A percentile compares a stretch with the other conserved stretches of the same genome.
Evolutionary conservation across 2,329 filamentous ascomycete species (phyloP).

Genomic region (Botrytis porri): DNA sequence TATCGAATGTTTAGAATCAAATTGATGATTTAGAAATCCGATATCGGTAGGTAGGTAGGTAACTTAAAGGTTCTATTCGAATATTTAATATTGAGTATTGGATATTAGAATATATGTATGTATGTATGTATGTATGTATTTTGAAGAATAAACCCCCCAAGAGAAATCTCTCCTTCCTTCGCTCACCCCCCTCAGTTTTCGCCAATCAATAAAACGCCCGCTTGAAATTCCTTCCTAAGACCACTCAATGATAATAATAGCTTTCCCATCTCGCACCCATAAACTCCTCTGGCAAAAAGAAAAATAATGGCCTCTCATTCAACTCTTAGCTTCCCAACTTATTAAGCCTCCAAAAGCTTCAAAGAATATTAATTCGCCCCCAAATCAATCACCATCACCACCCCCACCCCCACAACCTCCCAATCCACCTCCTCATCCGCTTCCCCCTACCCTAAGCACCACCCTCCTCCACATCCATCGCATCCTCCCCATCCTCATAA

Average conservation of each 20-base stretch:
- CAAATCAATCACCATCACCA: neutral
- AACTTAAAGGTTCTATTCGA: neutral
- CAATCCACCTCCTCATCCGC: neutral
- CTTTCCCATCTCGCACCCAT: too few species aligned
- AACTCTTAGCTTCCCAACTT: neutral
- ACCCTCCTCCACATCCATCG: neutral
- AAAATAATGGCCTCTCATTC: neutral
- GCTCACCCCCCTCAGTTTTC: neutral
- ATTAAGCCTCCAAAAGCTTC: neutral
- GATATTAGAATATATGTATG: neutral
- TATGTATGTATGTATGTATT: neutral
- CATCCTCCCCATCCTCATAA: conserved; percentile 26
- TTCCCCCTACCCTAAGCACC: neutral
- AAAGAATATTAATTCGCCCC: neutral
- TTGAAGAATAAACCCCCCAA: neutral
- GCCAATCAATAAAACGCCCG: neutral
- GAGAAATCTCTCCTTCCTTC: neutral
- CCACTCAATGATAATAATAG: neutral
- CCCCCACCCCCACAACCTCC: neutral
- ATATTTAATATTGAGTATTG: neutral
- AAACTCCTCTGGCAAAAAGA: neutral
- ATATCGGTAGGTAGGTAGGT: neutral
- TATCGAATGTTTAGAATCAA: neutral
- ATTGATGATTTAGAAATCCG: neutral
- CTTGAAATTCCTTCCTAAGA: neutral